Base-by-base conservation (phyloP, 1,284 basidiomycete species). In the Cryptococcus maquisensis region DNA sequence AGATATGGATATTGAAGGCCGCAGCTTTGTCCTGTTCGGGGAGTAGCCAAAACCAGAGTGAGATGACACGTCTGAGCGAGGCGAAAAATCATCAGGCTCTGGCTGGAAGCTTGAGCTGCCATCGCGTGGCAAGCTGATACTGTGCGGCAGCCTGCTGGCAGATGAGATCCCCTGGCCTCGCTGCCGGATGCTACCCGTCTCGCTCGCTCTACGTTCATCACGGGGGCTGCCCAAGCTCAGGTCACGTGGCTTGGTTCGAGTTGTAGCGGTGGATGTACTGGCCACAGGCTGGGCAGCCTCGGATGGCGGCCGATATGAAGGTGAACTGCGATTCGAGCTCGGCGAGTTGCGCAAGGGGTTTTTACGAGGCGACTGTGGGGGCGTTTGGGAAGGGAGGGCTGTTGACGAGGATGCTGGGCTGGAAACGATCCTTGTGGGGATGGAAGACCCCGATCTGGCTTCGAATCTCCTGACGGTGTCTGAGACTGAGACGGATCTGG, bases 381-480 rank as follows among this genome's bases (percentile, higher is more conserved):
- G 36, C 38, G 24, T n/a, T 21, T 28, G 26, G 26, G 28, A 21
- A 24, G 44, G 44, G 12, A 40, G 13, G 8, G 35, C 41, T 38
- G 23, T 39, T 49, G 48, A 20, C 15, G 37, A 42, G 24, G 46
- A 52, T 26, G 18, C 20, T 32, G 43, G 21, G 9, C 23, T 45
- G n/a, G 44, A 45, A 13, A 45, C 40, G n/a, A 47, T 20, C 26
- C 47, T 42, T 15, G 54, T 50, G 7, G 47, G 48, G 12, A 51
- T 45, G 12, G 40, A 39, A 23, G 48, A 40, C 16, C 52, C 26
- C 15, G 47, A 20, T 24, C 38, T 59, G 12, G 46, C 21, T 20
- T 59, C 57, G 47, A 48, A 52, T 28, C 52, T 23, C 41, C 49
- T 54, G 42, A 55, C 49, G 21, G 51, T 43, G 36, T 59, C 57